A percentile compares a stretch with the other conserved stretches of the same genome.
Conservation (phyloP, 768 basidiomycete species). For the Agrocybe pediades region DNA sequence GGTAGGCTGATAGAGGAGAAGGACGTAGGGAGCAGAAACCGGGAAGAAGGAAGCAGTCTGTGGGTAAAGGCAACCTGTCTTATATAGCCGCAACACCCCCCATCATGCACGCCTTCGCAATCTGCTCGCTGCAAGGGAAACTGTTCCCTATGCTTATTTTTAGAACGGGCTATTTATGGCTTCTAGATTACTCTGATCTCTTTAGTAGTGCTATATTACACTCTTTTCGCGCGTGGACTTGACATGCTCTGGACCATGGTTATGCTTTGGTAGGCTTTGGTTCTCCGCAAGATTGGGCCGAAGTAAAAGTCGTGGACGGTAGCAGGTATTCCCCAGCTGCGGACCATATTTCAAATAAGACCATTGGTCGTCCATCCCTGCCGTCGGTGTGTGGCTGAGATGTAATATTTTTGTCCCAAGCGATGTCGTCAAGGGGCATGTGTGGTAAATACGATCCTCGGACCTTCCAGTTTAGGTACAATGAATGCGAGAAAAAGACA, state of each 20-base stretch:
- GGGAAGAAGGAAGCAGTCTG: neutral
- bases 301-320: no score
- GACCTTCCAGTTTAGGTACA: neutral
- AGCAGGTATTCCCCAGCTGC: no score
- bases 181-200: neutral
- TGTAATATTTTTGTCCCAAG: neutral
- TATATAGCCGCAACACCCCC: neutral
- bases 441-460: neutral
- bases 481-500: no score
- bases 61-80: neutral
- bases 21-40: slow-evolving; percentile 4
- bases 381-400: neutral
- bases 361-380: neutral
- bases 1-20: neutral
- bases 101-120: neutral
- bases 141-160: neutral
- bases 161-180: neutral
- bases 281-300: neutral
- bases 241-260: neutral
- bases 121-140: neutral
- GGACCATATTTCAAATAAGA: neutral
- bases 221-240: neutral
- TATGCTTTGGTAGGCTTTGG: neutral
- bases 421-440: neutral
- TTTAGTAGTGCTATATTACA: neutral